These are phyloP conservation scores for Paramecium caudatum DNA, from an alignment of 73 alveolate genomes.

Conservation along the genomic window DNA sequence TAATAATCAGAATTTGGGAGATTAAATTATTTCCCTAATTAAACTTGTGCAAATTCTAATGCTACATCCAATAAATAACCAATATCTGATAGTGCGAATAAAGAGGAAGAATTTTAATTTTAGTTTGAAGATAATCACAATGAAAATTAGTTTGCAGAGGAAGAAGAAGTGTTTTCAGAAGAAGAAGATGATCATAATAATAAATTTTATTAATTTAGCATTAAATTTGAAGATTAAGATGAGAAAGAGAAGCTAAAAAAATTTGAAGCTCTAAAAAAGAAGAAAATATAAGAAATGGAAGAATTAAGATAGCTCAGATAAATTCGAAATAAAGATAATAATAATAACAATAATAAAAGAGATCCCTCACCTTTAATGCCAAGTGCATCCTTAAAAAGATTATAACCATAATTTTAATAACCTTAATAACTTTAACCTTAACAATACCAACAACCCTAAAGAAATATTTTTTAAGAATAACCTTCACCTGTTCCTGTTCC, in stretches of 20 bases:
- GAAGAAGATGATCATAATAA: conserved; percentile 42
- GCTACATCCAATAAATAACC: neutral
- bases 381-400: conserved; percentile 49
- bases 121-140: neutral
- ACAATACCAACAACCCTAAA: neutral
- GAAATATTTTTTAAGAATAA: neutral
- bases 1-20: neutral
- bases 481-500: neutral
- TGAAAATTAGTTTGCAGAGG: neutral
- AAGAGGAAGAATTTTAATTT: neutral
- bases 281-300: conserved; percentile 63
- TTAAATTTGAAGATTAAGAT: conserved; percentile 47
- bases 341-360: neutral
- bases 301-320: conserved; percentile 13
- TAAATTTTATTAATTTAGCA: conserved; percentile 47
- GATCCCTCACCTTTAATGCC: conserved; percentile 58
- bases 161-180: conserved; percentile 33
- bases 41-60: conserved; percentile 26
- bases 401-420: neutral
- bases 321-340: conserved; percentile 35
- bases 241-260: conserved; percentile 16
- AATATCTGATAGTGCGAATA: neutral
- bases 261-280: conserved; percentile 24
- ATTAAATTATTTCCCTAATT: neutral
- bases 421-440: neutral